A percentile compares a stretch with the other conserved stretches of the same genome.
These are phyloP conservation scores for Daldinia grandis DNA, from an alignment of 495 filamentous ascomycete species.

Conservation along the genomic window DNA sequence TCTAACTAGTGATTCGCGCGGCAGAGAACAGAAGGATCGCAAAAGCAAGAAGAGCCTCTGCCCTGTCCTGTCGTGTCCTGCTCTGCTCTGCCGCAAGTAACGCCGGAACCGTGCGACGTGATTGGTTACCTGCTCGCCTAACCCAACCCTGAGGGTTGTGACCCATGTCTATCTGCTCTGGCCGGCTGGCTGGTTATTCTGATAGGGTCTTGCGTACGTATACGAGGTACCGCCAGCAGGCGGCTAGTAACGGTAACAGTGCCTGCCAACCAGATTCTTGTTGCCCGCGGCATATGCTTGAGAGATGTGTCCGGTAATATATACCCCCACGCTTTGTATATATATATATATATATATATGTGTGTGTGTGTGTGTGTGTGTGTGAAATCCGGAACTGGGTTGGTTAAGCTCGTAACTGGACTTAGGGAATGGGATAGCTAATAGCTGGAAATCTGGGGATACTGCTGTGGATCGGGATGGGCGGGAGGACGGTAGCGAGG, in stretches of 20 bases:
- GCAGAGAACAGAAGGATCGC: neutral
- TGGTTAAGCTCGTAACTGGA: neutral
- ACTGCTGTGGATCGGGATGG: neutral
- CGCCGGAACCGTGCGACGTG: neutral
- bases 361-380: neutral
- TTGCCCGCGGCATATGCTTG: neutral
- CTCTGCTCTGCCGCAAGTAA: neutral
- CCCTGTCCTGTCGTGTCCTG: neutral
- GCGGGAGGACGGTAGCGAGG: neutral
- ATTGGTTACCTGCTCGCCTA: neutral
- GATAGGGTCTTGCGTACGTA: neutral
- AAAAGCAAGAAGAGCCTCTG: constrained; percentile 1
- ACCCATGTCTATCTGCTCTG: neutral
- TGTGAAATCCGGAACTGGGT: neutral
- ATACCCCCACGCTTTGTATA: neutral
- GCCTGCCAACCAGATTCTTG: neutral
- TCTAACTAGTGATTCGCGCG: neutral
- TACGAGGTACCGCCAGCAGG: neutral
- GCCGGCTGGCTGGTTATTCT: neutral
- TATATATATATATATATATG: neutral
- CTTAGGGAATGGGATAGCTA: neutral
- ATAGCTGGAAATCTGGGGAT: neutral
- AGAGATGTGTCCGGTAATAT: neutral
- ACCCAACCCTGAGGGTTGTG: neutral
- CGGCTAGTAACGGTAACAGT: constrained; percentile 40